Conservation (phyloP, 495 filamentous ascomycete genomes). For the Daldinia decipiens region DNA sequence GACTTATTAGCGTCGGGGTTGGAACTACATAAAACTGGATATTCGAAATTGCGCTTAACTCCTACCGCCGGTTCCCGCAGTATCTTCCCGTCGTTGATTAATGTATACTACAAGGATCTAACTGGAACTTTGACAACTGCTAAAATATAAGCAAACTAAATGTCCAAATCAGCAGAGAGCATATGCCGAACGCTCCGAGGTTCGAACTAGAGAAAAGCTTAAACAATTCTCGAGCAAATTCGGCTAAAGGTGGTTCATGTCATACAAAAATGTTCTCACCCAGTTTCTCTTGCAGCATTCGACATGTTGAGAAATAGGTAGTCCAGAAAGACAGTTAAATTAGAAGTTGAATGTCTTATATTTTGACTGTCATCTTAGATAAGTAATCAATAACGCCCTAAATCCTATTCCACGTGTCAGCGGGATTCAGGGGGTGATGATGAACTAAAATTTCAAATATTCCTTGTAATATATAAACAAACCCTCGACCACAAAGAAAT, state of each 20-base stretch:
- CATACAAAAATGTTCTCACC: background rate
- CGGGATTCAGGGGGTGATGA: no score
- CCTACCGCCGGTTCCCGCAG: conserved; percentile 17
- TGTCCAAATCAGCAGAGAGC: background rate
- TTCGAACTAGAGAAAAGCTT: background rate
- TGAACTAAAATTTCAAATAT: background rate
- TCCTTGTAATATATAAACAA: no score
- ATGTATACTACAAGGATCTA: background rate
- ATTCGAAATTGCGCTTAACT: conserved; percentile 5
- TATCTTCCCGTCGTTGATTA: no score
- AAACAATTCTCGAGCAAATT: background rate
- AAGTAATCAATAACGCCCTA: no score
- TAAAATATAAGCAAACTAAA: background rate
- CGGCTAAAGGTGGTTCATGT: background rate
- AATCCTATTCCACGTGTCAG: no score
- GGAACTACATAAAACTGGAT: background rate
- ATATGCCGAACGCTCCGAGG: background rate
- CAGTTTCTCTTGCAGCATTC: background rate
- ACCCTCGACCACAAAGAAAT: no score
- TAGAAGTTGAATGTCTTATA: no score
- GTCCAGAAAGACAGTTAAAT: no score
- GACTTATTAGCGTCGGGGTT: conserved; percentile 8
- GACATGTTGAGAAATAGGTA: no score
- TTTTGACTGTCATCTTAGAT: no score
- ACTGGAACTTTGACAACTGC: background rate